phyloP scores from a whole-genome alignment of 2,329 filamentous ascomycete genomes.

The Fusarium chlamydosporum region DNA sequence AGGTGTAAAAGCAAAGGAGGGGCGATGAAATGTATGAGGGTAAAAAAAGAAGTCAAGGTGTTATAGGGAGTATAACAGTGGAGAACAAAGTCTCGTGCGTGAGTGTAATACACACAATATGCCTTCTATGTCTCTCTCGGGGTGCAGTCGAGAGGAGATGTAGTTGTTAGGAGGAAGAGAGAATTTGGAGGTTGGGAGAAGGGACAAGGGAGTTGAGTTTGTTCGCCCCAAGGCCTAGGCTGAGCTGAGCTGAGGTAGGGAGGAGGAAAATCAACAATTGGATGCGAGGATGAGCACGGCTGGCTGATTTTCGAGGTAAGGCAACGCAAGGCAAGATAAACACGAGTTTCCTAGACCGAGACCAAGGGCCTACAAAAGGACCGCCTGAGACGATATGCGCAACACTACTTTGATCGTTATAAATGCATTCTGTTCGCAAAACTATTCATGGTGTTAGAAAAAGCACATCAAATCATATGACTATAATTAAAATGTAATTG shows the following conservation, averaged over 20 bases:
- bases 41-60: constrained; percentile 20
- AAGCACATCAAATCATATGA: background rate
- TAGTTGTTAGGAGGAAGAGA: constrained; percentile 21
- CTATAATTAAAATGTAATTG: background rate
- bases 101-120: constrained; percentile 40
- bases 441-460: background rate
- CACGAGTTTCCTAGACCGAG: constrained; percentile 33
- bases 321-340: constrained; percentile 24
- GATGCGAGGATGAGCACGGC: constrained; percentile 35
- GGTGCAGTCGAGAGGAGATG: constrained; percentile 9
- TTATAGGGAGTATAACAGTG: constrained; percentile 32
- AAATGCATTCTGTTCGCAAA: constrained; percentile 7
- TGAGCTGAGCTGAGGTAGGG: constrained; percentile 23
- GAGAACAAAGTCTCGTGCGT: constrained; percentile 40
- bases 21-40: constrained; percentile 9
- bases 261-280: constrained; percentile 34
- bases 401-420: constrained; percentile 14
- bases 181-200: constrained; percentile 15
- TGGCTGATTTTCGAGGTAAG: constrained; percentile 35
- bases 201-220: constrained; percentile 24
- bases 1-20: constrained; percentile 18
- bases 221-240: constrained; percentile 14
- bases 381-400: constrained; percentile 26
- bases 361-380: constrained; percentile 25
- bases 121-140: background rate